Base-by-base conservation (phyloP, 371 early-diverging fungal species). In the Blakeslea trispora region DNA sequence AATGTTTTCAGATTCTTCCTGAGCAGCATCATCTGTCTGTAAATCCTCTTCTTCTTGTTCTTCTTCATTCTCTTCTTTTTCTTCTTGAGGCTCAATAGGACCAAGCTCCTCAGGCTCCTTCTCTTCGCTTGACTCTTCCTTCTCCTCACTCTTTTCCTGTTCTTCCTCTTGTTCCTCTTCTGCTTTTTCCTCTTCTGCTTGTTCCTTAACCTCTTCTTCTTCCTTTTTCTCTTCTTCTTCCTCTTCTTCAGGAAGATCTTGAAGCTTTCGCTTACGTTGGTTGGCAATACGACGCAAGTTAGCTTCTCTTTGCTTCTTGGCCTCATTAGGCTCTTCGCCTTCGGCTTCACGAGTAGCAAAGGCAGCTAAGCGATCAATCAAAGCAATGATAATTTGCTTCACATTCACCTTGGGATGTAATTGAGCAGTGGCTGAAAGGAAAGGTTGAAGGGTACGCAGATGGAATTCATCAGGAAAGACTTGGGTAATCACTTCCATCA, bases 401-500 rank as follows among this genome's bases (percentile, higher is more conserved):
- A 96, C 89, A 68, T 93, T 94, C 53, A 98, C 96, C 56, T 86
- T 84, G 6, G 92, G 92, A 44, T 94, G 88, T 24, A 98, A 80
- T 57, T 90, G 89, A 9, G 93, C 95, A 19, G 92, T 90, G 4
- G 95, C 94, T 4, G 91, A 86, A 45, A 97, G 79, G 64, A 96
- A 88, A 32, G 88, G 85, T 35, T 92, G 91, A 39, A 98, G 77
- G 0, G 96, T 92, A 32, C 91, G 85, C 35, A 97, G 73, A 64
- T 97, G 99, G 76, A 95, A 97, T 56, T 96, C 96, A 60, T 96
- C 98, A 47, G 89, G 93, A 67, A 97, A 97, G 6, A 94, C 94
- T 81, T 97, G 97, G 57, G 96, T 92, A 44, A 96, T 94, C 21
- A 93, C 96, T 70, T 98, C 98, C 96, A 97, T 95, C 34, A 98